Conservation (phyloP, 148 eudicot genomes). For the Rhododendron ferrugineum region DNA sequence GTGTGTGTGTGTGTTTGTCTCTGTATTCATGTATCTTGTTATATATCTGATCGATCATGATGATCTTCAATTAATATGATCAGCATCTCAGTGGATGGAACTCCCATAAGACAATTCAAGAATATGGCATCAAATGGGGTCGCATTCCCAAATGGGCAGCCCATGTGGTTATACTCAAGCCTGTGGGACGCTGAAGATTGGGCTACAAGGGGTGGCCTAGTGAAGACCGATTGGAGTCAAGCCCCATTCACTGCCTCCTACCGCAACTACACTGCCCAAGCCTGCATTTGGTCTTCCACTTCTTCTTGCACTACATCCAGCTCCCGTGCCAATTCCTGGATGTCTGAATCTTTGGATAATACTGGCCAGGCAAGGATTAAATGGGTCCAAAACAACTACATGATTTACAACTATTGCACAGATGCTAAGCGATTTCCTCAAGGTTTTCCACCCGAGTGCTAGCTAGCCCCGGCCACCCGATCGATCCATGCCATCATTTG, state of each 20-base stretch:
- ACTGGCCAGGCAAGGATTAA: conserved; percentile 5
- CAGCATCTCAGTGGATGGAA: conserved; percentile 7
- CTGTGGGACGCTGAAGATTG: conserved; percentile 1
- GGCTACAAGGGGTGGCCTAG: conserved; percentile 3
- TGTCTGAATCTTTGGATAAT: neutral
- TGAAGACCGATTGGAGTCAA: conserved; percentile 8
- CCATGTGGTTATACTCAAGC: conserved; percentile 10
- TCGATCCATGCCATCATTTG: neutral
- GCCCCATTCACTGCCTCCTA: conserved; percentile 4
- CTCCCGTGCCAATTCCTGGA: neutral
- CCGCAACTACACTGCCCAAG: neutral
- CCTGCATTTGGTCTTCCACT: conserved; percentile 3
- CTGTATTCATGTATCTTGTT: too few relatives aligned
- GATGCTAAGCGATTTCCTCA: conserved; percentile 8
- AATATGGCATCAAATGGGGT: neutral
- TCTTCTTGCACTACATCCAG: neutral
- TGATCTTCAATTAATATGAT: too few relatives aligned
- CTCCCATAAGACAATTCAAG: conserved; percentile 8
- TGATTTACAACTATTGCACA: conserved; percentile 9
- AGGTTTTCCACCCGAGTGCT: neutral
- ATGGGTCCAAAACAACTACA: neutral
- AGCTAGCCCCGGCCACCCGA: neutral
- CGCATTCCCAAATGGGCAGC: neutral
- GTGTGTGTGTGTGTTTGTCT: too few relatives aligned
- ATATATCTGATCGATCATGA: too few relatives aligned